Base-by-base conservation (phyloP, 2,329 filamentous ascomycete species). In the Verticillium nonalfalfae region DNA sequence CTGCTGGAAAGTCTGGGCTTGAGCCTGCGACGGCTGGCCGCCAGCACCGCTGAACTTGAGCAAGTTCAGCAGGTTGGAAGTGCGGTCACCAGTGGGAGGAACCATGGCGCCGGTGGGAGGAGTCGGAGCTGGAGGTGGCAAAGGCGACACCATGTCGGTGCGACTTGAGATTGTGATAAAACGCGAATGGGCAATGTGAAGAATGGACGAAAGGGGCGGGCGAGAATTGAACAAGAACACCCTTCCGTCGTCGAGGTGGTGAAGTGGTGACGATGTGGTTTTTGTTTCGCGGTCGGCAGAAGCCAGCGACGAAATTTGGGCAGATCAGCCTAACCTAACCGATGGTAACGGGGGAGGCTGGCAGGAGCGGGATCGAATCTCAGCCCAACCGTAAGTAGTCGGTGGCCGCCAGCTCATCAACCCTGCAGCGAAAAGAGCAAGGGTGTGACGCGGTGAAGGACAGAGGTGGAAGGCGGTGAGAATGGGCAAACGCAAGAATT, bases 41-140 rank as follows among this genome's bases (percentile, higher is more conserved):
- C 70, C 66, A 57, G 74, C 73, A 56, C 78, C 76, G 65, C 80
- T 85, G 68, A 85, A 86, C 77, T 87, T 87, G 71, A 88, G 79
- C 60, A 87, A 76, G 66, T 84, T 86, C 69, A 88, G 75, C 67
- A 88, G 70, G 66, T 82, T 84, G 61, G 80, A 76, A 52, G 81
- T 84, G 67, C 82, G 81, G 59, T 83, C 81, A 50, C 71, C 70
- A 60, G 52, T 59, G 40, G 58, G 33, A 59, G 74, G 72, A 4
- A 72, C 72, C 71, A 74, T 71, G 40, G 58, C 64, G 67, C 73
- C 72, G 67, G 71, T 72, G 59, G 78, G 78, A 64, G 77, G 78
- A 69, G 79, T 82, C 62, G 81, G 81, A 62, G 83, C 82, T 63
- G 81, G 78, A 59, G 80, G 80, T 66, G 84, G 74, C 68, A 62